Percentiles rank a stretch among this genome's conserved stretches.
phyloP scores from a whole-genome alignment of 495 filamentous ascomycete species.

The Tuber aestivum region DNA sequence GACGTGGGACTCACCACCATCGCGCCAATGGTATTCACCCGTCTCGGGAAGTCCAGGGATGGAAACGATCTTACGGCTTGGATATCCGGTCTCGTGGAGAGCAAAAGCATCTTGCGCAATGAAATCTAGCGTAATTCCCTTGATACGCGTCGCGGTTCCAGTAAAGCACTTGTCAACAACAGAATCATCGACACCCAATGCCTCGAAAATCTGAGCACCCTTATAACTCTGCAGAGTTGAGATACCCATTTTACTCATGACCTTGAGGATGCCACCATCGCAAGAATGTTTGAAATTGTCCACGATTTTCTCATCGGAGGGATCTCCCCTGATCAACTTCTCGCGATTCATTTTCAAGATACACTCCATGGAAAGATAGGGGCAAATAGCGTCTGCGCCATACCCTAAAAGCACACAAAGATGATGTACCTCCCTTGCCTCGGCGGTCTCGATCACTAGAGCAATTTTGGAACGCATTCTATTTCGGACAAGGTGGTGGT shows the following conservation, averaged over 20 bases:
- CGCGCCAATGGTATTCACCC: slow-evolving; percentile 99
- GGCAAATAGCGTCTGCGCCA: slow-evolving; percentile 92
- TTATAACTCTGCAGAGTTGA: slow-evolving; percentile 98
- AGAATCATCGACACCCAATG: slow-evolving; percentile 90
- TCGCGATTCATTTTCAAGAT: slow-evolving; percentile 98
- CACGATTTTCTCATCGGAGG: slow-evolving; percentile 77
- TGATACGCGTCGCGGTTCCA: slow-evolving; percentile 91
- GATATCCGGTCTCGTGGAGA: slow-evolving; percentile 93
- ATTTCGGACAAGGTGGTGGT: slow-evolving; percentile 95
- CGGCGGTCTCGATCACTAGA: slow-evolving; percentile 85
- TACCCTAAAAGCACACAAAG: slow-evolving; percentile 97
- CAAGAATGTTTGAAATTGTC: slow-evolving; percentile 97
- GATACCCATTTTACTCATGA: slow-evolving; percentile 99
- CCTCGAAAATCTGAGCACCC: slow-evolving; percentile 98
- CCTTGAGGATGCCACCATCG: slow-evolving; percentile 96
- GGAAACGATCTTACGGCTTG: slow-evolving; percentile 69
- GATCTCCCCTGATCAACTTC: slow-evolving; percentile 82
- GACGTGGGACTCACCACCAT: slow-evolving; percentile 95
- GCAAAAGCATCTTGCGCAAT: slow-evolving; percentile 96
- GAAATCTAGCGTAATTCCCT: slow-evolving; percentile 89
- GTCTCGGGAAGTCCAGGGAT: slow-evolving; percentile 86
- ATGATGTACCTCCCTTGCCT: slow-evolving; percentile 97
- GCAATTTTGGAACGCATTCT: slow-evolving; percentile 91
- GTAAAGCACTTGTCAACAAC: slow-evolving; percentile 97
- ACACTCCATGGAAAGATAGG: slow-evolving; percentile 95